phyloP scores from a whole-genome alignment of 306 rosid genomes.

The Dalbergia cultrata region DNA sequence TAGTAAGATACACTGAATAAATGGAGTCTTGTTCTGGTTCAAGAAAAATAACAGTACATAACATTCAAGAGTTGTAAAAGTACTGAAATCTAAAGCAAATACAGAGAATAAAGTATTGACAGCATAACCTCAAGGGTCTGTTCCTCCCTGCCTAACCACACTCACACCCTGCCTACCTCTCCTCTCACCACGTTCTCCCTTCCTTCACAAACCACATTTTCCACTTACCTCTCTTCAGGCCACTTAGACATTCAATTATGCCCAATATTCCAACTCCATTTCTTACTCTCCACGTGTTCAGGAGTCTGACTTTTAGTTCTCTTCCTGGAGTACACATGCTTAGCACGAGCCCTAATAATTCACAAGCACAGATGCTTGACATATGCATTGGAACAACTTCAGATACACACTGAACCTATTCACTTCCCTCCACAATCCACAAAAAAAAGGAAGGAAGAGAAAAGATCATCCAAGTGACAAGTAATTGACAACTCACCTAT shows the following conservation, averaged over 20 bases:
- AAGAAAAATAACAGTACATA: background rate
- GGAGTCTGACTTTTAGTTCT: background rate
- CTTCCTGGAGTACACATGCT: background rate
- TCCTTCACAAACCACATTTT: no score
- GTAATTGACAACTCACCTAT: conserved; percentile 67
- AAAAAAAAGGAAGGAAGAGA: background rate
- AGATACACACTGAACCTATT: conserved; percentile 8
- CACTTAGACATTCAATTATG: background rate
- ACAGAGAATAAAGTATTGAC: background rate
- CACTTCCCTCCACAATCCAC: conserved; percentile 18
- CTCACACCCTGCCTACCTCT: background rate
- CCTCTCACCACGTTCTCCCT: background rate
- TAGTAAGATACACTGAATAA: background rate
- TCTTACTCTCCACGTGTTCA: background rate
- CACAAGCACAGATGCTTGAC: conserved; percentile 14
- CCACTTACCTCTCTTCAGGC: background rate
- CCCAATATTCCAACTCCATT: background rate
- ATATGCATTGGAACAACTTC: conserved; percentile 19
- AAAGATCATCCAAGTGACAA: conserved; percentile 11
- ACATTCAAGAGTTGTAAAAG: background rate
- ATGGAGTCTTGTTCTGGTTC: background rate
- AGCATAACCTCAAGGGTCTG: background rate
- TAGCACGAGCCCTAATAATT: background rate
- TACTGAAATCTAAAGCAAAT: no score
- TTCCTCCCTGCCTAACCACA: background rate